Conservation (phyloP, 768 basidiomycete genomes). For the Tylopilus vinaceipallidus region DNA sequence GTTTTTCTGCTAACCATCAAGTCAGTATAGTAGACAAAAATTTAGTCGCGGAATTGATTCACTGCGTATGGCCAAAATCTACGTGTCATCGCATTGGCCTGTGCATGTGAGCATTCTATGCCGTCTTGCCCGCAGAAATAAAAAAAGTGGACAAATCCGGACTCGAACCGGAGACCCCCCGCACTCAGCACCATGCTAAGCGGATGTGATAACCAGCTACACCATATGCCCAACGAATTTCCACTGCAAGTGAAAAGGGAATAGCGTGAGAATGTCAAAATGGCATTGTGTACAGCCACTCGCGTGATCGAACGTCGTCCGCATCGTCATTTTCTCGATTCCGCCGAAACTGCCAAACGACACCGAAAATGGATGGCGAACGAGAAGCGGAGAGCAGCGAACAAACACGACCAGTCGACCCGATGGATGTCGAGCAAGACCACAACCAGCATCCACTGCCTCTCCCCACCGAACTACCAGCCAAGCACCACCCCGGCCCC, state of each 20-base stretch:
- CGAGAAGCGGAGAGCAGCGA: slow-evolving; percentile 5
- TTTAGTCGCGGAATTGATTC: too few relatives aligned
- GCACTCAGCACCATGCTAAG: slow-evolving; percentile 36
- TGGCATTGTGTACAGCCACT: slow-evolving; percentile 21
- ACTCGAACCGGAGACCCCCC: slow-evolving; percentile 41
- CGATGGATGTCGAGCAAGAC: slow-evolving; percentile 25
- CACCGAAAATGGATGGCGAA: slow-evolving; percentile 25
- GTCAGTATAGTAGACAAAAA: too few relatives aligned
- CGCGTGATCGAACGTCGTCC: slow-evolving; percentile 23
- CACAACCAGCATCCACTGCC: slow-evolving; percentile 3
- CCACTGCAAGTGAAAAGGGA: too few relatives aligned
- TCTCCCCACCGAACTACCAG: neutral
- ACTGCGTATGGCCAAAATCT: too few relatives aligned
- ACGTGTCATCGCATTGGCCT: too few relatives aligned
- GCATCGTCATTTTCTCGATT: slow-evolving; percentile 30
- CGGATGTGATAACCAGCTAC: slow-evolving; percentile 42
- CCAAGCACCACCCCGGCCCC: slow-evolving; percentile 2
- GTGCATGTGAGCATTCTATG: too few relatives aligned
- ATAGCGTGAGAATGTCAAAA: slow-evolving; percentile 8
- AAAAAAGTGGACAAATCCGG: slow-evolving; percentile 37
- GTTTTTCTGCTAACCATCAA: too few relatives aligned
- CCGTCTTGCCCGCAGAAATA: too few relatives aligned
- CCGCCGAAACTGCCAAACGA: slow-evolving; percentile 12
- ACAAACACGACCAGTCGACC: neutral
- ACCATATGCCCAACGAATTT: slow-evolving; percentile 36